Base-by-base conservation (phyloP, 208 protist species). In the Herpetomonas tarakana region DNA sequence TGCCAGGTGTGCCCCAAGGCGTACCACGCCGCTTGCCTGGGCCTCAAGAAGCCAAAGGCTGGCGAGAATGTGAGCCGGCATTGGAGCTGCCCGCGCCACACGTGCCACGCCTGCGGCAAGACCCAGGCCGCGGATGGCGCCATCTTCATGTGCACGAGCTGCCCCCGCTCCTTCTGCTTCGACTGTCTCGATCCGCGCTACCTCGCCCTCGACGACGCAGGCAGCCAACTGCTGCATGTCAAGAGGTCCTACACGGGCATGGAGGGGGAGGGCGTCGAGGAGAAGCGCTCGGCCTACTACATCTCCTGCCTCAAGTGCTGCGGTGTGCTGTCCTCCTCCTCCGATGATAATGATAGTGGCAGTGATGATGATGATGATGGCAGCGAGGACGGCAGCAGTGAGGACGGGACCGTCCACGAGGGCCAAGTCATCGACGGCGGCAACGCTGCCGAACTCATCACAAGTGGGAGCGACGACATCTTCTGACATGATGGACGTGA, bases 111-210 rank as follows among this genome's bases (percentile, higher is more conserved):
- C 28, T 96, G 89, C 55, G 80, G 73, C 22, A 92, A 91, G 65
- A 41, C 60, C 51, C 71, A 86, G 46, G 39, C 38, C 0, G 71
- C 71, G 7, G 89, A 93, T 38, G 86, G 86, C 2, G 86, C 86
- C 31, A 75, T 93, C 45, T 96, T 96, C 54, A 81, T 93, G 84
- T 96, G 89, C 60, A 71, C 60, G 21, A 65, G 68, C 52, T 96
- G 89, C 65, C 81, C 86, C 6, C 62, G 76, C 3, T 71, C 89
- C 6, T 91, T 85, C 71, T 96, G 89, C 75, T 92, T 93, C 63
- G 89, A 93, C 68, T 96, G 89, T 60, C 69, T 96, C 0, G 81
- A 91, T 49, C 64, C 81, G 26, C 74, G 78, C 9, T 93, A 93
- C 61, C 68, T 93, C 31, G 82, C 76, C 26, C 81, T 96, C 50